Base-by-base conservation (phyloP, 2,329 filamentous ascomycete genomes). In the Colletotrichum sublineola region DNA sequence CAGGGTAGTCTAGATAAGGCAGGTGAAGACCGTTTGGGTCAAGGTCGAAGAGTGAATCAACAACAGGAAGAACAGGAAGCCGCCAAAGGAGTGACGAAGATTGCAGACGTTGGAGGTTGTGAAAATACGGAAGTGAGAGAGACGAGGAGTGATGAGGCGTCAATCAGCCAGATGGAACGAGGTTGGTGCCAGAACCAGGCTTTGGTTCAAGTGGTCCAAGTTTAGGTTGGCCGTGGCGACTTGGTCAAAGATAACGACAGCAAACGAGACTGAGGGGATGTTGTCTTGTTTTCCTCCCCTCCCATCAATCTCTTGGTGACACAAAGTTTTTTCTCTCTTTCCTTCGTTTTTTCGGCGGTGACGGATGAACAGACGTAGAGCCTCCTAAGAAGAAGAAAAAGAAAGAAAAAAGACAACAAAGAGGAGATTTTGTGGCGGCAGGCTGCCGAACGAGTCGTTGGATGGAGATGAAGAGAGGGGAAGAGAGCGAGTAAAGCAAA, bases 361-460 rank as follows among this genome's bases (percentile, higher is more conserved):
- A 72, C 69, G 67, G 64, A 64, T 44, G 65, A 64, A 69, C 58
- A 68, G 65, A 64, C 46, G 57, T 52, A 63, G 69, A 69, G 46
- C 69, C 66, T 68, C 65, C 69, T 58, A 69, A 58, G 52, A 60
- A 60, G 50, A 53, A 52, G 58, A 52, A 46, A n/a, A 55, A 38
- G 55, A 31, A 55, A 31, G 55, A 46, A 36, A 33, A 33, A 14
- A 60, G 29, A 46, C 61, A 52, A 44, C 29, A 48, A 42, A 53
- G 57, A 67, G 63, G 56, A 42, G 57, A 63, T 40, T 44, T 63
- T 40, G 31, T 48, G 57, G 56, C n/a, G 24, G 62, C 46, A 24
- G 56, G 56, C 31, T 44, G 58, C 56, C 38, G 36, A 60, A 55
- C 40, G 63, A 63, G 38, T 31, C n/a, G 33, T 44, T 40, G 24